Evolutionary conservation across 805 yeast genomes (phyloP).

Genomic region (Saccharomycopsis sp.): DNA sequence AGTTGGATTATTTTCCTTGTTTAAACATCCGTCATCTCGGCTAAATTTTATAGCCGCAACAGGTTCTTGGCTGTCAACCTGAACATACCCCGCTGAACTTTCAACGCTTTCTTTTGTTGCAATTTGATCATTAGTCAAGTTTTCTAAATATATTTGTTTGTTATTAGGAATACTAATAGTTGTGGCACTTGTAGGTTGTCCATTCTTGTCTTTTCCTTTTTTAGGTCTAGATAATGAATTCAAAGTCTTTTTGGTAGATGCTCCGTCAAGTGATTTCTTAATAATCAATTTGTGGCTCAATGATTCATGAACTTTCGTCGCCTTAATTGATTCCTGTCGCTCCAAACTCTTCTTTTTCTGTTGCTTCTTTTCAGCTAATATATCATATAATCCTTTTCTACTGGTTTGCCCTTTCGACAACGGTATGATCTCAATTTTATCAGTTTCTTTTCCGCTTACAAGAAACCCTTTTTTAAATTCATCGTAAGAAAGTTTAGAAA

Average conservation of each 20-base stretch:
- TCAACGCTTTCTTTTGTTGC: not conserved
- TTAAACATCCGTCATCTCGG: not conserved
- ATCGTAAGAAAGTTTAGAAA: slow-evolving; percentile 2
- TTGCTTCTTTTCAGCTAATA: slow-evolving; percentile 10
- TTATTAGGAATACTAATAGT: too few species aligned
- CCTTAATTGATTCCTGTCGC: not conserved
- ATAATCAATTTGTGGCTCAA: too few species aligned
- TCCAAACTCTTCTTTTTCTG: slow-evolving; percentile 1
- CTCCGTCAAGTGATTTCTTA: too few species aligned
- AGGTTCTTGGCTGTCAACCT: slow-evolving; percentile 20
- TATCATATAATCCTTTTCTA: slow-evolving; percentile 19
- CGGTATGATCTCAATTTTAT: slow-evolving; percentile 2
- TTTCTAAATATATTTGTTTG: too few species aligned
- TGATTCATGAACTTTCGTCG: not conserved
- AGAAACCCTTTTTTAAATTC: slow-evolving; percentile 2
- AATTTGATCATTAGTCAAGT: not conserved
- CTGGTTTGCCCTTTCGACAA: not conserved
- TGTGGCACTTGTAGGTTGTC: too few species aligned
- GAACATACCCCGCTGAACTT: slow-evolving; percentile 14
- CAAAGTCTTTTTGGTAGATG: too few species aligned
- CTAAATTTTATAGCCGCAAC: slow-evolving; percentile 1
- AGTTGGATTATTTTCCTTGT: not conserved
- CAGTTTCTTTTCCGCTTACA: not conserved
- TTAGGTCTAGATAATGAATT: too few species aligned
- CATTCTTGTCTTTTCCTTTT: too few species aligned